Evolutionary conservation across 176 grass and related monocot genomes (phyloP).

Genomic region (Oryza glaberrima): DNA sequence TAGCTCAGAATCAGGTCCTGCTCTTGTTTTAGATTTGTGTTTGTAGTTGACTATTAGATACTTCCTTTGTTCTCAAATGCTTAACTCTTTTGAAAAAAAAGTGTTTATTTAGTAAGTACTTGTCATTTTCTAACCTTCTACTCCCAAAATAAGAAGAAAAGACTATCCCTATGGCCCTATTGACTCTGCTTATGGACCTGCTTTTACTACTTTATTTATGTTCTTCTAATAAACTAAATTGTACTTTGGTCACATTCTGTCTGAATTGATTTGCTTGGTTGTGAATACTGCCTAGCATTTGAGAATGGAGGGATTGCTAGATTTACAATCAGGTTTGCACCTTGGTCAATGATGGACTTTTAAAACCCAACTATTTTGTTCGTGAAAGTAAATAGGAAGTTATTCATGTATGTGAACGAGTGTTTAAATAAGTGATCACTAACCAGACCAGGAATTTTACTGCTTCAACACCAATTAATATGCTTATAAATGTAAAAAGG

Average conservation of each 20-base stretch:
- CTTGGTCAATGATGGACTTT: not conserved
- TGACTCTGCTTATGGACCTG: not conserved
- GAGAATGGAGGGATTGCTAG: not conserved
- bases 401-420: not conserved
- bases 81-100: not conserved
- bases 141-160: not conserved
- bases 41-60: constrained; percentile 20
- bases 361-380: constrained; percentile 27
- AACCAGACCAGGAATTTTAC: not conserved
- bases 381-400: constrained; percentile 2
- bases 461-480: constrained; percentile 15
- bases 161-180: not conserved
- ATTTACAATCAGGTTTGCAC: not conserved
- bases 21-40: constrained; percentile 24
- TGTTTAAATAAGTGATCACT: constrained; percentile 33
- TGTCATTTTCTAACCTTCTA: not conserved
- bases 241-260: not conserved
- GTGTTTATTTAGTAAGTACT: not conserved
- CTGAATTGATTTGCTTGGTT: constrained; percentile 16
- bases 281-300: constrained; percentile 11
- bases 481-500: constrained; percentile 4
- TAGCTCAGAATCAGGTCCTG: constrained; percentile 87
- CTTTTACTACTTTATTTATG: not conserved
- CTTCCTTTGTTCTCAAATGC: not conserved
- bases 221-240: not conserved